These are phyloP conservation scores for Trypanosoma conorhini DNA, from an alignment of 208 protist species.

Conservation along the genomic window DNA sequence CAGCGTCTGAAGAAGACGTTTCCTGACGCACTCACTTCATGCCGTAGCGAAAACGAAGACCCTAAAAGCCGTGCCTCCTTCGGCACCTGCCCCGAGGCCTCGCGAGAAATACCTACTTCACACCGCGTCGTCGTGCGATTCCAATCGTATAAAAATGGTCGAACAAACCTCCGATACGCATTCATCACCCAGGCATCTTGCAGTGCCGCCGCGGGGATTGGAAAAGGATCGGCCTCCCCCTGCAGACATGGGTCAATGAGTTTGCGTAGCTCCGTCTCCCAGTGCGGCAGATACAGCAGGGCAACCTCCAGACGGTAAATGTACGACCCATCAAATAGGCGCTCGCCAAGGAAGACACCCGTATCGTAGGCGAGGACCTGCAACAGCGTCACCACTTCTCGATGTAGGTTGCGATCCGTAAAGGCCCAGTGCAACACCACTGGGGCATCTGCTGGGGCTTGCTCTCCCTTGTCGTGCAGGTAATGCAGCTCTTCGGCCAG, in stretches of 20 bases:
- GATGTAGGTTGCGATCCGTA: slow-evolving; percentile 27
- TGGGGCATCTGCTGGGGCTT: not conserved
- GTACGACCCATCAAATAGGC: slow-evolving; percentile 12
- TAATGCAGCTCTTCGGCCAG: slow-evolving; percentile 15
- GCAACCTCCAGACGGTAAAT: slow-evolving; percentile 29
- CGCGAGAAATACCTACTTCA: slow-evolving; percentile 10
- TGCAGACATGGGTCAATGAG: slow-evolving; percentile 2
- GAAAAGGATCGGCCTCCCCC: slow-evolving; percentile 25
- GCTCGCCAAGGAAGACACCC: slow-evolving; percentile 26
- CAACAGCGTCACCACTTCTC: slow-evolving; percentile 25
- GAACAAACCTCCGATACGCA: slow-evolving; percentile 10
- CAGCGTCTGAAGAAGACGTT: slow-evolving; percentile 28
- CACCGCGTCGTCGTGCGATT: slow-evolving; percentile 23
- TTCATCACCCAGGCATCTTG: slow-evolving; percentile 10
- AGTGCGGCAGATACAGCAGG: slow-evolving; percentile 23
- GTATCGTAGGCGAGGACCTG: slow-evolving; percentile 31
- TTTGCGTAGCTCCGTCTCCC: slow-evolving; percentile 17
- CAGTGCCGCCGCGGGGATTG: slow-evolving; percentile 1
- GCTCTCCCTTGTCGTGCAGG: slow-evolving; percentile 10
- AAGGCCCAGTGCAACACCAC: slow-evolving; percentile 26
- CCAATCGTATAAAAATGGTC: slow-evolving; percentile 33
- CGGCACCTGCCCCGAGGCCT: not conserved
- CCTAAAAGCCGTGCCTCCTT: slow-evolving; percentile 7
- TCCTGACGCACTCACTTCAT: slow-evolving; percentile 17
- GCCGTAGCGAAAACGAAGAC: slow-evolving; percentile 14